These are phyloP conservation scores for Curvularia eragrostidis DNA, from an alignment of 2,329 filamentous ascomycete genomes.

Conservation along the genomic window DNA sequence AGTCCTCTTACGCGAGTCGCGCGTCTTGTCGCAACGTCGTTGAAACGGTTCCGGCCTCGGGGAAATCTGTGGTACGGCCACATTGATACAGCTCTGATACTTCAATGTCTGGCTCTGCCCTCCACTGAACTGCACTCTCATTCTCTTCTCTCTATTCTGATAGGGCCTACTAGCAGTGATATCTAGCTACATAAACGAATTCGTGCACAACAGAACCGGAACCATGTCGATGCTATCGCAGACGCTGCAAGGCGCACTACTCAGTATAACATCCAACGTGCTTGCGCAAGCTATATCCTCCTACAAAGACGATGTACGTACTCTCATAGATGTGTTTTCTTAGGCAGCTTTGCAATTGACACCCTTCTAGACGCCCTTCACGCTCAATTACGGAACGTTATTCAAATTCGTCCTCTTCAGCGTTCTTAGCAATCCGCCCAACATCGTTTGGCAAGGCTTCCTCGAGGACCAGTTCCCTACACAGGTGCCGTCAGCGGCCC, in stretches of 20 bases:
- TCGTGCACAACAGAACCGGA: constrained; percentile 4
- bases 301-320: constrained; percentile 64
- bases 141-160: not conserved
- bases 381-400: constrained; percentile 71
- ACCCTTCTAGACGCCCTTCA: constrained; percentile 60
- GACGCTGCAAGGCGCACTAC: constrained; percentile 66
- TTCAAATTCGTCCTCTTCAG: constrained; percentile 80
- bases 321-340: not conserved
- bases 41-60: constrained; percentile 11
- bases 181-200: constrained; percentile 2
- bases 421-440: constrained; percentile 76
- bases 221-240: constrained; percentile 47
- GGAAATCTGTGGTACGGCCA: constrained; percentile 12
- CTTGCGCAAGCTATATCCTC: constrained; percentile 74
- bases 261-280: constrained; percentile 73
- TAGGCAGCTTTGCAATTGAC: constrained; percentile 13
- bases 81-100: constrained; percentile 10
- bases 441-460: constrained; percentile 84
- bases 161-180: not conserved
- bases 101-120: not conserved
- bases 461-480: constrained; percentile 79
- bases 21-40: constrained; percentile 15
- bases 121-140: not conserved
- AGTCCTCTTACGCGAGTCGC: constrained; percentile 14
- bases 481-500: constrained; percentile 41